phyloP scores from a whole-genome alignment of 2,329 filamentous ascomycete genomes.

The Ophiostoma australiae region DNA sequence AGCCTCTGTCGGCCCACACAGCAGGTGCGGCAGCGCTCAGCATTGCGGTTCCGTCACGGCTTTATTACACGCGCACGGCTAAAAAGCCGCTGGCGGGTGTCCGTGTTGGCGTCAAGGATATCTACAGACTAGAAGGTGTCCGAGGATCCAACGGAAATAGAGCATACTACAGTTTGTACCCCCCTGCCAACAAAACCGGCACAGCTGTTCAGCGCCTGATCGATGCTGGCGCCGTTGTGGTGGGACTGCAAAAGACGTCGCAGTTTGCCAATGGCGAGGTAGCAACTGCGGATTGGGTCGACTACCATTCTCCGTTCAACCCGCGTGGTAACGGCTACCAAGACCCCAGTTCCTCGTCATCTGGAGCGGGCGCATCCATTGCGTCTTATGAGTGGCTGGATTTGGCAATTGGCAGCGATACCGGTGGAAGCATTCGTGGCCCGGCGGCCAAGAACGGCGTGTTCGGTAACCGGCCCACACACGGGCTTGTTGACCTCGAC shows the following conservation, averaged over 20 bases:
- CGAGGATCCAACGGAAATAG: background rate
- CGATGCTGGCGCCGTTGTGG: background rate
- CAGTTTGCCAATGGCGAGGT: background rate
- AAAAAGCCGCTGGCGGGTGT: background rate
- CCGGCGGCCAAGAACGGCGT: background rate
- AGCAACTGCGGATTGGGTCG: background rate
- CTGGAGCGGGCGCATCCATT: background rate
- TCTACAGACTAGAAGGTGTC: background rate
- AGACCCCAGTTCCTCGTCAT: background rate
- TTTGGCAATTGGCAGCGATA: background rate
- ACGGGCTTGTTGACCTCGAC: background rate
- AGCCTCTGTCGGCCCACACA: background rate
- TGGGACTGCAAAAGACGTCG: background rate
- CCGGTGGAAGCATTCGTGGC: background rate
- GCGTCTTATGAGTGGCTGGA: background rate
- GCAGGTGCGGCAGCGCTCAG: background rate
- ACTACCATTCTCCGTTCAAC: background rate
- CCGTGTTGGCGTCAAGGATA: background rate
- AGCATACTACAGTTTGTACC: conserved; percentile 1
- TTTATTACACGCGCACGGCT: background rate
- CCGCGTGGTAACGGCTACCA: background rate
- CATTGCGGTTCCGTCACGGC: background rate
- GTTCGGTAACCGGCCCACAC: background rate
- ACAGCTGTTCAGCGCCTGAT: background rate
- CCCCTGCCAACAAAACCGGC: background rate